Base-by-base conservation (phyloP, 2,329 filamentous ascomycete species). In the Mycosphaerella sp. region DNA sequence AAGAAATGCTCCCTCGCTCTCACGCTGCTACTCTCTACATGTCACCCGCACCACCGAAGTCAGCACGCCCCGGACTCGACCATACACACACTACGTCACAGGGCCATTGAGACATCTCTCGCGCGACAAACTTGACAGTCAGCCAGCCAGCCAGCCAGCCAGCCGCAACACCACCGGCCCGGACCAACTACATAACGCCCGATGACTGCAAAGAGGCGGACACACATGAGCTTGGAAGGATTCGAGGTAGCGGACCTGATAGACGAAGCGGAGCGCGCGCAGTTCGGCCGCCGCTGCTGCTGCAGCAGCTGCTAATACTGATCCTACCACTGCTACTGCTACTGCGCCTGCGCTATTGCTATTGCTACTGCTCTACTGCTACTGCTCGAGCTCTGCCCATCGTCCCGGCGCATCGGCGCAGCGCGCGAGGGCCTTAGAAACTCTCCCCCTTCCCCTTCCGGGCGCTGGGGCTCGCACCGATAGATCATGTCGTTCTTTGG, bases 401-500 rank as follows among this genome's bases (percentile, higher is more conserved):
- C 45, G 34, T 42, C 14, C 53, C 14, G 43, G 48, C 54, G 54
- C 54, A 56, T 12, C 23, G 31, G 39, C 49, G 45, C 45, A 45
- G 55, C 48, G 39, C 43, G 45, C 23, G 21, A 21, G 21, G 21
- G 21, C 21, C 21, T 21, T 21, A 41, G 42, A 42, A 45, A 14
- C 7, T 14, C 7, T 17, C 14, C 14, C 7, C 34, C 42, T 29
- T 11, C 32, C 7, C 21, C 32, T 34, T 38, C 26, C 9, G 12
- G 38, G 14, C 44, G 38, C 10, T 31, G 29, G 23, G 21, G 41
- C 39, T 23, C 36, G 34, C 21, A 40, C 36, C 51, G 39, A 45
- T 48, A 55, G 58, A 67, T 60, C 62, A 80, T 80, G 77, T 73
- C 74, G 63, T 79, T 80, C 74, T 79, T 80, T 68, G 73, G 75